Conservation (phyloP, 352 stramenopile genomes). For the Thraustochytrium striatum region DNA sequence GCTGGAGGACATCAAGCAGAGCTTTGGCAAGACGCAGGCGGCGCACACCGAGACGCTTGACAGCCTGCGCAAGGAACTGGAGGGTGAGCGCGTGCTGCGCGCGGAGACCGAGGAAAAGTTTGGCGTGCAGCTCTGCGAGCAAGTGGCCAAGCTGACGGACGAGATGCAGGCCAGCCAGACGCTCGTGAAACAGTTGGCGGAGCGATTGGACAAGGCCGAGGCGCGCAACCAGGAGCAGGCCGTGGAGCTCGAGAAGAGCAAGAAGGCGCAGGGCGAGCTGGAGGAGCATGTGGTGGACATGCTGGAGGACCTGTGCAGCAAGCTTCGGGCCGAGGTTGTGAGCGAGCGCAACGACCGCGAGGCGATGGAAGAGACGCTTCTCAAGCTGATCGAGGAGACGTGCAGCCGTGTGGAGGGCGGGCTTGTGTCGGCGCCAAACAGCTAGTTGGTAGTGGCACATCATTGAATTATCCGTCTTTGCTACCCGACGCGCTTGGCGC, state of each 20-base stretch:
- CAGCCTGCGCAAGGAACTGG: slow-evolving; percentile 2
- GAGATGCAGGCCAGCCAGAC: neutral
- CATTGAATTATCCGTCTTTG: no score
- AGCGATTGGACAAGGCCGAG: neutral
- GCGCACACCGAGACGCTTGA: neutral
- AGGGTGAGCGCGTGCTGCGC: slow-evolving; percentile 9
- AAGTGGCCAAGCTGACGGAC: slow-evolving; percentile 25
- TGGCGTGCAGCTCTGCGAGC: slow-evolving; percentile 35
- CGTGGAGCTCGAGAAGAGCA: neutral
- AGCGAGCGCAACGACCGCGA: slow-evolving; percentile 35
- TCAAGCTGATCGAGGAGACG: slow-evolving; percentile 47
- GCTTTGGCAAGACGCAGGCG: neutral
- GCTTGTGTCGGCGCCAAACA: neutral
- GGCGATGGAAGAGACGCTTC: slow-evolving; percentile 34
- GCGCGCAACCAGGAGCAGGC: neutral
- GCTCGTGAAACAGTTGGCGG: neutral
- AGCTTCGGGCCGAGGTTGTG: slow-evolving; percentile 28
- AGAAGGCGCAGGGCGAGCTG: neutral
- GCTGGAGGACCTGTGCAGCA: slow-evolving; percentile 31
- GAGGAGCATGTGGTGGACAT: slow-evolving; percentile 7
- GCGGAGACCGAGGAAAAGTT: slow-evolving; percentile 40
- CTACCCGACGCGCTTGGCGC: no score
- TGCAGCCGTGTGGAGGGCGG: slow-evolving; percentile 28
- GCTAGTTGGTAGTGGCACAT: no score
- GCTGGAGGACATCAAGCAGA: neutral